Conservation (phyloP, 495 filamentous ascomycete genomes). For the Tuber melanosporum region DNA sequence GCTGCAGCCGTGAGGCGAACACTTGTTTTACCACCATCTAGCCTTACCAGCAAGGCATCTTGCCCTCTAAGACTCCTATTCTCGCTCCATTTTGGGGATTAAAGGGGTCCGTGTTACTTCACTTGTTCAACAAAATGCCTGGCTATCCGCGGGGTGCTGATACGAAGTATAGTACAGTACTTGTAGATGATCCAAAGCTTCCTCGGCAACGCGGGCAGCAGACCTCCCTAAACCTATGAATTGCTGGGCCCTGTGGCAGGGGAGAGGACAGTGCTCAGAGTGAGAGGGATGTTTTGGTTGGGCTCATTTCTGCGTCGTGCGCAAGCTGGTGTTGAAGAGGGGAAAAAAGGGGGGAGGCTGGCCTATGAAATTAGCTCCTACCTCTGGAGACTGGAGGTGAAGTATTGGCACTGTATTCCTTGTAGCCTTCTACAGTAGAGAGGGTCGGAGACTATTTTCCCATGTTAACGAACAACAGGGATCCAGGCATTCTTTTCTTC, state of each 20-base stretch:
- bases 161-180: background rate
- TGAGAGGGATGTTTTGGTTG: background rate
- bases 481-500: background rate
- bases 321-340: background rate
- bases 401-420: background rate
- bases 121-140: background rate
- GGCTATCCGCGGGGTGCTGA: background rate
- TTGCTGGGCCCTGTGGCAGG: background rate
- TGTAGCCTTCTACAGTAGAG: background rate
- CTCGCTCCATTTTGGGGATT: background rate
- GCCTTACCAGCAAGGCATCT: background rate
- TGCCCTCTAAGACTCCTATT: background rate
- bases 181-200: background rate
- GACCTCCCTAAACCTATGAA: background rate
- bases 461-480: background rate
- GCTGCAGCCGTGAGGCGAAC: background rate
- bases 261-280: background rate
- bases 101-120: background rate
- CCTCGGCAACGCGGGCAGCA: background rate
- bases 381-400: no score
- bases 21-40: background rate
- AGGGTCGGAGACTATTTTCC: background rate
- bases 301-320: background rate
- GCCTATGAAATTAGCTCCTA: background rate
- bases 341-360: background rate